These are phyloP conservation scores for Colletotrichum gloeosporioides DNA, from an alignment of 2,329 filamentous ascomycete species.

Conservation along the genomic window DNA sequence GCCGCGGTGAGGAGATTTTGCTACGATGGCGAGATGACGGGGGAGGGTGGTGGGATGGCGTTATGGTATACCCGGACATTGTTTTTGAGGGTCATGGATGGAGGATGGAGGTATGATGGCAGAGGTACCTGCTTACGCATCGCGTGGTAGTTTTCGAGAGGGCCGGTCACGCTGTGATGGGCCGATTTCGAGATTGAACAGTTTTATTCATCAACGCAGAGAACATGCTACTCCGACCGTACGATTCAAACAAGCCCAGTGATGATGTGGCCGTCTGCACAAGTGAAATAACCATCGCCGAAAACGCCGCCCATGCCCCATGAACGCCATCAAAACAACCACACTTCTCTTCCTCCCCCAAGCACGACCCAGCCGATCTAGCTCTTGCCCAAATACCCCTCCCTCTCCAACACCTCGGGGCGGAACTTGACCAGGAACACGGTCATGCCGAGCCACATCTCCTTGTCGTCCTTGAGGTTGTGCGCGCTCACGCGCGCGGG, in stretches of 20 bases:
- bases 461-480: constrained; percentile 69
- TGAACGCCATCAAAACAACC: constrained; percentile 22
- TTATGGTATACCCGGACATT: constrained; percentile 14
- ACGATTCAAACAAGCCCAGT: neutral
- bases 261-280: neutral
- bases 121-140: too few species aligned
- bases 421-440: constrained; percentile 95
- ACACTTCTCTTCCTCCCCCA: neutral
- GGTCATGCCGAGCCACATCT: constrained; percentile 96
- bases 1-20: neutral
- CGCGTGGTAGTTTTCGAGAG: neutral
- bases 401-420: constrained; percentile 88
- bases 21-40: neutral
- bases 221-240: neutral
- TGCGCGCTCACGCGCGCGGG: constrained; percentile 90
- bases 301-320: constrained; percentile 27
- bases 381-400: constrained; percentile 76
- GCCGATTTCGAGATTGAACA: neutral
- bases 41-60: neutral
- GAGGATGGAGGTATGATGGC: neutral
- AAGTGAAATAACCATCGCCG: constrained; percentile 9
- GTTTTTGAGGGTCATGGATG: neutral
- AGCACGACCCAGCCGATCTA: constrained; percentile 24
- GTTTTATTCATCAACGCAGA: neutral
- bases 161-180: neutral